A percentile compares a stretch with the other conserved stretches of the same genome.
phyloP scores from a whole-genome alignment of 345 rosid genomes.

The Toxicodendron radicans region DNA sequence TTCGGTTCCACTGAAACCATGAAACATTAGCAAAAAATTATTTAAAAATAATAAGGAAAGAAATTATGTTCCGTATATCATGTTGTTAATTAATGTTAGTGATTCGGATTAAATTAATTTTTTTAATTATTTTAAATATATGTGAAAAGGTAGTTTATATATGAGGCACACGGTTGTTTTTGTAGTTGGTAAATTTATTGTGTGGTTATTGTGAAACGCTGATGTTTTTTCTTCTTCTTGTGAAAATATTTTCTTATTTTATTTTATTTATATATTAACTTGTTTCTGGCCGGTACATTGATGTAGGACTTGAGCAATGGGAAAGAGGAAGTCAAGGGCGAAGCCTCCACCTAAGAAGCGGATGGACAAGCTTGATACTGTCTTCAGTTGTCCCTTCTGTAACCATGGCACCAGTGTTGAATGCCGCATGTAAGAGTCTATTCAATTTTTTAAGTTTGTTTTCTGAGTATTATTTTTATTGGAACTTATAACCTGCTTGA shows the following conservation, averaged over 20 bases:
- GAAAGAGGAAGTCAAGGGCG: slow-evolving; percentile 94
- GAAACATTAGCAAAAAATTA: not conserved
- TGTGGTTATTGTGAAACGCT: no score
- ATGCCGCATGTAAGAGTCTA: slow-evolving; percentile 60
- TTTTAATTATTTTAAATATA: no score
- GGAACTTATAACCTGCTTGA: not conserved
- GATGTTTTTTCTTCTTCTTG: no score
- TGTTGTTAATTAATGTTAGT: no score
- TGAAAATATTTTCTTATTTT: no score
- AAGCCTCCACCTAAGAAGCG: slow-evolving; percentile 93
- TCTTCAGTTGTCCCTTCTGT: slow-evolving; percentile 96
- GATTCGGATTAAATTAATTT: no score
- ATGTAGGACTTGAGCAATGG: slow-evolving; percentile 50
- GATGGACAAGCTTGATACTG: slow-evolving; percentile 92
- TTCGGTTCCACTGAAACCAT: not conserved
- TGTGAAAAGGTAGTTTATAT: no score
- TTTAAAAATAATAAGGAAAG: not conserved
- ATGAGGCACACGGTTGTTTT: no score
- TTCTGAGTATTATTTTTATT: not conserved
- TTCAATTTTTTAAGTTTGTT: not conserved
- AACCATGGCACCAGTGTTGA: slow-evolving; percentile 93
- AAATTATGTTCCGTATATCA: no score
- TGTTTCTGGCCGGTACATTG: not conserved
- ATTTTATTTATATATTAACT: not conserved
- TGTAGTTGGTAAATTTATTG: no score